These are phyloP conservation scores for Leucosporidium scottii DNA, from an alignment of 768 basidiomycete species.

Conservation along the genomic window DNA sequence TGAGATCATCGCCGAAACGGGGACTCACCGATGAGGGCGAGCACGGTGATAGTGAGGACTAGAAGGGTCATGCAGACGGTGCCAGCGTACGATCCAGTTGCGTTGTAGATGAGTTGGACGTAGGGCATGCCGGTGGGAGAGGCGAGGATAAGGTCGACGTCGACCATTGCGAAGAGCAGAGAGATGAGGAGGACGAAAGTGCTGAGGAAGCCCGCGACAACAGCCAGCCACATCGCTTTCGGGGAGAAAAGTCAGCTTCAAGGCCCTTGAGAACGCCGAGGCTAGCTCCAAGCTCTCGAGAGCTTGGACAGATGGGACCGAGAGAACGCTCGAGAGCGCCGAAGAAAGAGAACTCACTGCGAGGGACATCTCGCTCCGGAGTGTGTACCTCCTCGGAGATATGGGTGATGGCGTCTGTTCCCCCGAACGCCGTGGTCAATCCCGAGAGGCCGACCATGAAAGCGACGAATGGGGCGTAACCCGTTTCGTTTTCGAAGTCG, in stretches of 20 bases:
- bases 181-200: neutral
- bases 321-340: too few species aligned
- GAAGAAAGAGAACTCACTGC: neutral
- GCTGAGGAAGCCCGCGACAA: neutral
- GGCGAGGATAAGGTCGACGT: neutral
- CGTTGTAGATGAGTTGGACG: neutral
- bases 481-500: neutral
- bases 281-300: too few species aligned
- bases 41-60: neutral
- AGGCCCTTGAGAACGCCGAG: neutral
- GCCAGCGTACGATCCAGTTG: neutral
- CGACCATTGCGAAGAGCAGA: neutral
- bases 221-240: neutral
- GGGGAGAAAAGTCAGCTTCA: neutral
- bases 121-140: neutral
- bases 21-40: neutral
- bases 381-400: neutral
- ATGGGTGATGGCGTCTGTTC: neutral
- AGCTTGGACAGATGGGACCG: too few species aligned
- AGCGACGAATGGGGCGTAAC: neutral
- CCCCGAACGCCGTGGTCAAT: neutral
- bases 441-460: neutral
- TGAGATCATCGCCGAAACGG: neutral
- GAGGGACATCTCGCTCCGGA: neutral
- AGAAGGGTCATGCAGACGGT: neutral